Base-by-base conservation (phyloP, 2,329 filamentous ascomycete genomes). In the Diaporthe australafricana region DNA sequence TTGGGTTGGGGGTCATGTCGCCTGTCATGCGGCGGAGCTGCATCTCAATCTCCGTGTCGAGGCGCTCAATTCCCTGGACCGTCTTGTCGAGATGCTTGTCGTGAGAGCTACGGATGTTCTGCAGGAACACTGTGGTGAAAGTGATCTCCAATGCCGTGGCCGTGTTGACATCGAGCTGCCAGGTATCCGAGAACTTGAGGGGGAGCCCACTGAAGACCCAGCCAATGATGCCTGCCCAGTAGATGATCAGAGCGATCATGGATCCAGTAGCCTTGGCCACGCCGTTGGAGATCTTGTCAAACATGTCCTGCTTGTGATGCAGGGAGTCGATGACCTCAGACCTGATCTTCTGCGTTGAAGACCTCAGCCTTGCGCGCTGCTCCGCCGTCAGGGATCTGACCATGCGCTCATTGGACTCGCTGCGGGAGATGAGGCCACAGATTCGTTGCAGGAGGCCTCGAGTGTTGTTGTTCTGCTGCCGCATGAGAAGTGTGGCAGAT, bases 81-180 rank as follows among this genome's bases (percentile, higher is more conserved):
- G 79, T 82, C 40, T 70, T 74, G 8, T 75, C 73, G 9, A 81
- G 70, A 70, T 82, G 78, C 38, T 75, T 74, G 68, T 80, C 78
- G 70, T 84, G 82, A 32, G 78, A 78, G 65, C 81, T 78, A 35
- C 81, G 80, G 62, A 84, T 79, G 74, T 81, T 83, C 71, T 81
- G 79, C 32, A 84, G 73, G 74, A 84, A 84, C 60, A 79, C 77
- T 40, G 76, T 81, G 1, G 81, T 80, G 55, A 86, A 80, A 1
- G 83, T 82, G 73, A 86, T 81, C 63, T 82, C 76, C 27, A 84
- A 79, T 0, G 84, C 83, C 0, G 83, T 84, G 11, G 83, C 82
- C 3, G 84, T 83, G 78, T 85, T 84, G 76, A 84, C 81, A 74
- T 83, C 81, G 16, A 83, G 77, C 76, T 83, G 82, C 82, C 82